phyloP scores from a whole-genome alignment of 768 basidiomycete genomes.

The Leccinum subgranulosum region DNA sequence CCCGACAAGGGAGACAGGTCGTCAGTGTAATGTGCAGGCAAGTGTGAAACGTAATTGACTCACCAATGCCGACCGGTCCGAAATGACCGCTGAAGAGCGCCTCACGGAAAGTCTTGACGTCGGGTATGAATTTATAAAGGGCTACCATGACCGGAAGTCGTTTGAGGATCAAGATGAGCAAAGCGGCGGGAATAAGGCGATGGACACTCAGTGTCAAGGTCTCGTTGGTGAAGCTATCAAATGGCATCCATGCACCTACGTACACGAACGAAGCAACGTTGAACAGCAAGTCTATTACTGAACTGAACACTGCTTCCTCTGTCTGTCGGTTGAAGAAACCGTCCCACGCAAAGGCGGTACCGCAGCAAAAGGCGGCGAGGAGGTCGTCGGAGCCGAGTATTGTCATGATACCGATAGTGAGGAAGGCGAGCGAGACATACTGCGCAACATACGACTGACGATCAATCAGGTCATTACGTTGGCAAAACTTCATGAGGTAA shows the following conservation, averaged over 20 bases:
- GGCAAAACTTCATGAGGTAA: slow-evolving; percentile 90
- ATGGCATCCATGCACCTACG: slow-evolving; percentile 98
- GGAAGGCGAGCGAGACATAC: slow-evolving; percentile 78
- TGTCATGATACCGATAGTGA: slow-evolving; percentile 80
- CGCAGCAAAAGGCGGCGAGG: slow-evolving; percentile 91
- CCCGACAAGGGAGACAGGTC: background rate
- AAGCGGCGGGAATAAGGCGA: slow-evolving; percentile 79
- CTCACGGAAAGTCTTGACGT: slow-evolving; percentile 92
- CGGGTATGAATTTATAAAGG: slow-evolving; percentile 91
- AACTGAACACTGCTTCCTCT: slow-evolving; percentile 92
- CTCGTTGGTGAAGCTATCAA: slow-evolving; percentile 67
- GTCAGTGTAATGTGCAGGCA: background rate
- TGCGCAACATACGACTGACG: slow-evolving; percentile 94
- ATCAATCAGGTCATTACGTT: slow-evolving; percentile 83
- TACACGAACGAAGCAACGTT: slow-evolving; percentile 95
- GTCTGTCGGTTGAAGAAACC: slow-evolving; percentile 92
- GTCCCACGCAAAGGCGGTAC: slow-evolving; percentile 96
- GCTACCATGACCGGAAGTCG: slow-evolving; percentile 82
- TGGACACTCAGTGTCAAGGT: slow-evolving; percentile 72
- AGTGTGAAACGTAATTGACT: slow-evolving; percentile 10
- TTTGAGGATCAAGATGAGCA: slow-evolving; percentile 78
- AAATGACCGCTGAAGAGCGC: slow-evolving; percentile 96
- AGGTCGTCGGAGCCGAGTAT: slow-evolving; percentile 92
- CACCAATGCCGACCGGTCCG: slow-evolving; percentile 80
- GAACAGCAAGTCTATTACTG: slow-evolving; percentile 94